Base-by-base conservation (phyloP, 495 filamentous ascomycete genomes). In the Recurvomyces mirabilis region DNA sequence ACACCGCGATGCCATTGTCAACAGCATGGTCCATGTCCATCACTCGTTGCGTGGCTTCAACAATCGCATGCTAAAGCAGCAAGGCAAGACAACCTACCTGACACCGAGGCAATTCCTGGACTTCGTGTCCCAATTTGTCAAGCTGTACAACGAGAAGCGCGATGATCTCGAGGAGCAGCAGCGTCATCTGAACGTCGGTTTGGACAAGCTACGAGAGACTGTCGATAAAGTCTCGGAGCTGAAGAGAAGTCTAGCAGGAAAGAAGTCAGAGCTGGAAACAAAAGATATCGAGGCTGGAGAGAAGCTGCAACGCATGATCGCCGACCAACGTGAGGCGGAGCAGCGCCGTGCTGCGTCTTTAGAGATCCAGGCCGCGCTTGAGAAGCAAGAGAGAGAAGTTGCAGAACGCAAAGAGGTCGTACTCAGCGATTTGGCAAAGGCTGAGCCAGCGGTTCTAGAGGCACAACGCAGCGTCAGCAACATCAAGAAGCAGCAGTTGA, bases 81-180 rank as follows among this genome's bases (percentile, higher is more conserved):
- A 95, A 66, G 82, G 81, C 55, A 83, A 78, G 65, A 72, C 78
- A 13, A 95, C 93, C 1, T 96, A 80, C 65, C 81, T 96, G 41
- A 99, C 93, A 19, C 91, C 91, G 21, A 76, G 91, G 29, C 91
- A 99, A 63, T 99, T 94, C 66, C 71, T 99, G 34, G 91, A 99
- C 60, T 99, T 99, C 57, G 91, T 96, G 41, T 85, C 87, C 28
- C 91, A 99, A 53, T 99, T 93, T 63, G 91, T 96, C 55, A 89
- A 84, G 61, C 72, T 99, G 1, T 94, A 94, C 64, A 93, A 91
- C 47, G 93, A 99, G 61, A 99, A 99, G 69, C 82, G 91, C 0
- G 93, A 96, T 63, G 93, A 96, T 55, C 71, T 99, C 0, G 91
- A 99, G 65, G 91, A 99, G 57, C 93, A 99, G 59, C 91, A 99